Evolutionary conservation across 2,329 filamentous ascomycete species (phyloP).

Genomic region (Penicillium sclerotiorum): DNA sequence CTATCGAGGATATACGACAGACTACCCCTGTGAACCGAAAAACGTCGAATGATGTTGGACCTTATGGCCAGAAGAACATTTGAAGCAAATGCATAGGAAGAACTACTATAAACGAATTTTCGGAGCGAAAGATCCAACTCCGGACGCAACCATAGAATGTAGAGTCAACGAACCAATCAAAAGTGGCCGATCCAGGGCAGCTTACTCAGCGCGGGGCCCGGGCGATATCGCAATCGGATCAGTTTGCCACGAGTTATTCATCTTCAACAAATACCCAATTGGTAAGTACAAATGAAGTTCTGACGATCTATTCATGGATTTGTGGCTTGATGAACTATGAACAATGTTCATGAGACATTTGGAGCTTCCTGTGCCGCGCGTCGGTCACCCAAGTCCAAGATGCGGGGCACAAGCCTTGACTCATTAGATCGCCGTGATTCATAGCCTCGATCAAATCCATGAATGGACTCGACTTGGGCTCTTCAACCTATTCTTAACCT

Average conservation of each 20-base stretch:
- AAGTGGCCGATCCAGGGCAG: constrained; percentile 3
- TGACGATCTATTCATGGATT: background rate
- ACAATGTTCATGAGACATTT: background rate
- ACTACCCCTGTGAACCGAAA: too few relatives aligned
- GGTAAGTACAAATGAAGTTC: constrained; percentile 9
- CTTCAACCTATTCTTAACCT: background rate
- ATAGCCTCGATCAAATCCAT: background rate
- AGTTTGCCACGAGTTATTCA: constrained; percentile 11
- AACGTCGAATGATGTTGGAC: too few relatives aligned
- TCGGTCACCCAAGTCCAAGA: background rate
- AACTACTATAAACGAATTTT: background rate
- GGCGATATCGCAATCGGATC: constrained; percentile 36
- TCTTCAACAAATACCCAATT: constrained; percentile 10
- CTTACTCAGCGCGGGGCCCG: constrained; percentile 24
- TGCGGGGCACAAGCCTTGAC: constrained; percentile 12
- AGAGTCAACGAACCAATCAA: constrained; percentile 15
- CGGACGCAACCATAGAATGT: background rate
- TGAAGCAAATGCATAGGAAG: background rate
- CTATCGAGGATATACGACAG: too few relatives aligned
- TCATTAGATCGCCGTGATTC: constrained; percentile 3
- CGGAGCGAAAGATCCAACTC: constrained; percentile 15
- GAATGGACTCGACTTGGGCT: background rate
- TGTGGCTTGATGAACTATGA: background rate
- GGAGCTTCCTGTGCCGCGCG: background rate
- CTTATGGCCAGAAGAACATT: too few relatives aligned